Conservation (phyloP, 176 grass and related monocot species). For the Oryza glaberrima region DNA sequence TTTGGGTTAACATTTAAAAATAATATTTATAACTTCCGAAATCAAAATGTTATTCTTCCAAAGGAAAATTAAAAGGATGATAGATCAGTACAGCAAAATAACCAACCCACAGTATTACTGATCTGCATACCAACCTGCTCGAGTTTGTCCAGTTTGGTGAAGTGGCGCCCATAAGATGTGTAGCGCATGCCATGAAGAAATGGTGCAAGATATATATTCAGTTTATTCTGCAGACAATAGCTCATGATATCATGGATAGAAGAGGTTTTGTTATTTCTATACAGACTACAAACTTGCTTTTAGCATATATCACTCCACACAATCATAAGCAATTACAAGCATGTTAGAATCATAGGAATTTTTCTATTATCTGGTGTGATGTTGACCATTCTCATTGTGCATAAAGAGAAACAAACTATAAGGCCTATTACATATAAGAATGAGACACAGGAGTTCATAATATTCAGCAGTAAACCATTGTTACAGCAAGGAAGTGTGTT, state of each 20-base stretch:
- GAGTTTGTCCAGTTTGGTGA: conserved; percentile 71
- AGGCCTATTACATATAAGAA: neutral
- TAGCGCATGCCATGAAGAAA: conserved; percentile 82
- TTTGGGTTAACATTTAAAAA: too few species aligned
- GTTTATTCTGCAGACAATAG: conserved; percentile 55
- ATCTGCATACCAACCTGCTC: conserved; percentile 41
- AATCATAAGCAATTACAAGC: neutral
- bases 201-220: conserved; percentile 62
- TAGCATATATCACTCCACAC: neutral
- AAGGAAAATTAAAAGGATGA: neutral
- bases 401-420: neutral
- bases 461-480: neutral
- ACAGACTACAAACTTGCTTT: neutral
- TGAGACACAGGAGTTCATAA: neutral
- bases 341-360: neutral
- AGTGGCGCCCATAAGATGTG: conserved; percentile 81
- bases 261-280: neutral
- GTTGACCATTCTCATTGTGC: neutral
- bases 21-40: too few species aligned
- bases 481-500: conserved; percentile 13
- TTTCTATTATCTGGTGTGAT: neutral
- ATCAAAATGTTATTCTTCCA: too few species aligned
- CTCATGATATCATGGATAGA: conserved; percentile 9
- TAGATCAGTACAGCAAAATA: conserved; percentile 4
- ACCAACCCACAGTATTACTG: conserved; percentile 16